Base-by-base conservation (phyloP, 2,329 filamentous ascomycete genomes). In the Stachybotrys chlorohalonatus region DNA sequence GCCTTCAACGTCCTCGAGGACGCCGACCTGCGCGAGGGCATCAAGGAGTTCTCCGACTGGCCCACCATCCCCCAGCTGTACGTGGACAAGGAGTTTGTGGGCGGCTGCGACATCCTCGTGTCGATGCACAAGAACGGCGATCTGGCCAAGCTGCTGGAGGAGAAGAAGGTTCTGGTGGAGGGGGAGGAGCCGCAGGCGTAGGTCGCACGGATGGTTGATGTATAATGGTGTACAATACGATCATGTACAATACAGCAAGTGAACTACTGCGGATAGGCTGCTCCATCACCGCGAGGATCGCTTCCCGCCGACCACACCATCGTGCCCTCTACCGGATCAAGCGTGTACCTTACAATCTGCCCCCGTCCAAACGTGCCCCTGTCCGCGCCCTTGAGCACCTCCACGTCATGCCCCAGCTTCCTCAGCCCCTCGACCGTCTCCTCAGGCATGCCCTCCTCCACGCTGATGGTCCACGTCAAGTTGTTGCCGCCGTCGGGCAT, bases 1-100 rank as follows among this genome's bases (percentile, higher is more conserved):
- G 93, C 94, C 7, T 96, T 96, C 74, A 97, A 99, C 73, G 94
- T 99, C 46, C 74, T 99, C 55, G 94, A 97, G 74, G 92, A 97
- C 70, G 73, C 87, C 5, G 92, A 95, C 68, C 73, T 99, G 68
- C 84, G 94, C 64, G 77, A 85, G 73, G 93, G 94, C 53, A 96
- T 99, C 76, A 99, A 99, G 76, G 93, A 99, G 74, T 99, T 94
- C 78, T 96, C 92, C 1, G 94, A 97, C 69, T 99, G 94, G 94
- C 94, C 94, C 13, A 99, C 94, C 17, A 97, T 99, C 69, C 94
- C 94, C 7, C 94, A 99, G 73, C 80, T 99, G 16, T 99, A 97
- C 73, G 80, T 99, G 52, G 84, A 95, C 59, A 93, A 93, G 75
- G 93, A 99, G 70, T 99, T 99, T 69, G 79, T 99, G 50, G 94